These are phyloP conservation scores for Annulohypoxylon maeteangense DNA, from an alignment of 495 filamentous ascomycete genomes.

Conservation along the genomic window DNA sequence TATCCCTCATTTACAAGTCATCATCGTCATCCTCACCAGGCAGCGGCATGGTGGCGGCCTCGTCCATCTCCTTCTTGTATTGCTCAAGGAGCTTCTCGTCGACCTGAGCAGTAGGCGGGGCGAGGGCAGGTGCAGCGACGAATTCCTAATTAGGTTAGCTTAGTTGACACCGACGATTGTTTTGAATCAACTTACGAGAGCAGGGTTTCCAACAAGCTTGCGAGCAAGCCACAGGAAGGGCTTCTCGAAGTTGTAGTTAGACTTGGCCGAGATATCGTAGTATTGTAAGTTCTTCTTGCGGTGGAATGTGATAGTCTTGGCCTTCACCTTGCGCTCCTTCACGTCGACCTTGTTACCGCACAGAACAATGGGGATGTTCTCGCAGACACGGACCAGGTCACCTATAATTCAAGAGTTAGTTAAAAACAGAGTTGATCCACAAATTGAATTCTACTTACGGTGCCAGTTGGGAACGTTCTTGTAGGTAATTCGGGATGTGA, in stretches of 20 bases:
- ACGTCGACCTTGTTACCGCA: conserved; percentile 99
- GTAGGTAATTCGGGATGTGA: conserved; percentile 99
- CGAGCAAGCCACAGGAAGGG: conserved; percentile 99
- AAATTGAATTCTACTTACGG: conserved; percentile 71
- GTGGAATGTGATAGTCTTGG: conserved; percentile 99
- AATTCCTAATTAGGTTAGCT: conserved; percentile 76
- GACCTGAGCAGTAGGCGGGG: conserved; percentile 89
- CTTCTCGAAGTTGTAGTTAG: conserved; percentile 99
- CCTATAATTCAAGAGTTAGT: conserved; percentile 62
- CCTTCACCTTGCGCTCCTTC: conserved; percentile 99
- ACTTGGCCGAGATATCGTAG: conserved; percentile 99
- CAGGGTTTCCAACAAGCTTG: conserved; percentile 95
- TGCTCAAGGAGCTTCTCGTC: conserved; percentile 81
- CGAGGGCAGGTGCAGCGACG: conserved; percentile 92
- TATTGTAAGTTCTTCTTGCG: conserved; percentile 99
- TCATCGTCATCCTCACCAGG: conserved; percentile 94
- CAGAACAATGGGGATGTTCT: conserved; percentile 99
- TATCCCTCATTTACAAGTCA: conserved; percentile 58
- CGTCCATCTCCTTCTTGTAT: conserved; percentile 90
- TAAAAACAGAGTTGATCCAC: neutral
- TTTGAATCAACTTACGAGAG: conserved; percentile 69
- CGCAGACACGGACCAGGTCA: conserved; percentile 99
- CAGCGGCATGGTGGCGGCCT: conserved; percentile 83
- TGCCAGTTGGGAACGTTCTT: conserved; percentile 99
- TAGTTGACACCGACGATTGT: neutral